phyloP scores from a whole-genome alignment of 2,329 filamentous ascomycete genomes.

The Orbilia oligospora region DNA sequence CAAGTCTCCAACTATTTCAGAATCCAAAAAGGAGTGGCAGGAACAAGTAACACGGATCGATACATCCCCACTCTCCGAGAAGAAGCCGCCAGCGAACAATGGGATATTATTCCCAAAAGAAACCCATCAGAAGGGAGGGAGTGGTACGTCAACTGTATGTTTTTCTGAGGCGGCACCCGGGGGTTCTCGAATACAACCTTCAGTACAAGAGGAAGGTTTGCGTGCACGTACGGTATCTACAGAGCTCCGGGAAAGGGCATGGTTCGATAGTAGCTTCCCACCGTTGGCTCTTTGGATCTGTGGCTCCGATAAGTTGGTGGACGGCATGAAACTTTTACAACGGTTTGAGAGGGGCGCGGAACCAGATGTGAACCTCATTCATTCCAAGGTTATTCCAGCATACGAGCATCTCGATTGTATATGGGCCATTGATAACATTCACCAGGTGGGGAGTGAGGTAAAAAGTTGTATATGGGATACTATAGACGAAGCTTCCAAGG shows the following conservation, averaged over 20 bases:
- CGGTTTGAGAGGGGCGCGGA: slow-evolving; percentile 83
- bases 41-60: slow-evolving; percentile 21
- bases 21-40: slow-evolving; percentile 29
- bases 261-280: slow-evolving; percentile 85
- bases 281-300: slow-evolving; percentile 91
- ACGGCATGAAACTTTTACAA: slow-evolving; percentile 80
- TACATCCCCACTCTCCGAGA: background rate
- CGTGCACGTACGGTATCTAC: slow-evolving; percentile 19
- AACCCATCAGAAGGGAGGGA: background rate
- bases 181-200: background rate
- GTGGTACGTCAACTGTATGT: background rate
- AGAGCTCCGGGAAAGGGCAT: slow-evolving; percentile 70
- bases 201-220: background rate
- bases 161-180: background rate
- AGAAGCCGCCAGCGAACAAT: background rate
- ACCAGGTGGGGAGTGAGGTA: slow-evolving; percentile 85
- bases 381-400: slow-evolving; percentile 85
- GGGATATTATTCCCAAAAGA: background rate
- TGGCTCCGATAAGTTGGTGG: slow-evolving; percentile 85
- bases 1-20: background rate
- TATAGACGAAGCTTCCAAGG: slow-evolving; percentile 71
- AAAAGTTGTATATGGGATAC: slow-evolving; percentile 88
- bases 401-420: slow-evolving; percentile 72
- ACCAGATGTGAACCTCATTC: slow-evolving; percentile 82
- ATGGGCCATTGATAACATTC: slow-evolving; percentile 90